phyloP scores from a whole-genome alignment of 1,284 basidiomycete genomes.

The Heterobasidion annosum region DNA sequence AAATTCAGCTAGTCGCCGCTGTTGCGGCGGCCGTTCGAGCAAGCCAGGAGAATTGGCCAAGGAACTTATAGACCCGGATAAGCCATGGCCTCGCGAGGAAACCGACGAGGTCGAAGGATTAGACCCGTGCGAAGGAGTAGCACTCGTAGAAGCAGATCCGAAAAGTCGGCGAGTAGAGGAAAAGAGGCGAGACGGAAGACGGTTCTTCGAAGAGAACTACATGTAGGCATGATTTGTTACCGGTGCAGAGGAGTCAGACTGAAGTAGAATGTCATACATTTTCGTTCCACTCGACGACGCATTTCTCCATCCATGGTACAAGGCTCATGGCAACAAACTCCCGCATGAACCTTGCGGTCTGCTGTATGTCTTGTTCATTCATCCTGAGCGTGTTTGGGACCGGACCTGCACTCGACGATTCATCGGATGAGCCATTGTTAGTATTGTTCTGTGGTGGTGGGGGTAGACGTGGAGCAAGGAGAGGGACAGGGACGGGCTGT shows the following conservation, averaged over 20 bases:
- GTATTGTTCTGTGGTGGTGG: conserved; percentile 15
- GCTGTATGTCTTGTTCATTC: conserved; percentile 71
- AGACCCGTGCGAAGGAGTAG: conserved; percentile 27
- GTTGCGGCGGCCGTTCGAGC: conserved; percentile 46
- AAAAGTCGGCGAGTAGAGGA: conserved; percentile 90
- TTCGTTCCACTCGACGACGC: conserved; percentile 92
- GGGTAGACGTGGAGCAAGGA: conserved; percentile 58
- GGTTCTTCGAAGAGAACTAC: conserved; percentile 75
- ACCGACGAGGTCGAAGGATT: conserved; percentile 30
- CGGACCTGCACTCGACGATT: not conserved
- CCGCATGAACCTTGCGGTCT: conserved; percentile 75
- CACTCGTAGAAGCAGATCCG: conserved; percentile 38
- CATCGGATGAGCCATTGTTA: conserved; percentile 7
- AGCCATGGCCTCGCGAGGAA: conserved; percentile 24
- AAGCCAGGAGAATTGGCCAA: conserved; percentile 20
- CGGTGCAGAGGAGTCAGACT: not conserved
- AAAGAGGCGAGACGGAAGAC: conserved; percentile 74
- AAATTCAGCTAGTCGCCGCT: conserved; percentile 89
- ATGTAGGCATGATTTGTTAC: not conserved
- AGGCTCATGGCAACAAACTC: conserved; percentile 90
- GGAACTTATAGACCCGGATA: conserved; percentile 23
- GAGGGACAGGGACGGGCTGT: conserved; percentile 54
- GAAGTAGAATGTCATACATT: conserved; percentile 33
- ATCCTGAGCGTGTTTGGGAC: conserved; percentile 40
- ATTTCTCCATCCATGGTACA: conserved; percentile 95